These are phyloP conservation scores for Monosporascus sp. DNA, from an alignment of 2,329 filamentous ascomycete genomes.

Conservation along the genomic window DNA sequence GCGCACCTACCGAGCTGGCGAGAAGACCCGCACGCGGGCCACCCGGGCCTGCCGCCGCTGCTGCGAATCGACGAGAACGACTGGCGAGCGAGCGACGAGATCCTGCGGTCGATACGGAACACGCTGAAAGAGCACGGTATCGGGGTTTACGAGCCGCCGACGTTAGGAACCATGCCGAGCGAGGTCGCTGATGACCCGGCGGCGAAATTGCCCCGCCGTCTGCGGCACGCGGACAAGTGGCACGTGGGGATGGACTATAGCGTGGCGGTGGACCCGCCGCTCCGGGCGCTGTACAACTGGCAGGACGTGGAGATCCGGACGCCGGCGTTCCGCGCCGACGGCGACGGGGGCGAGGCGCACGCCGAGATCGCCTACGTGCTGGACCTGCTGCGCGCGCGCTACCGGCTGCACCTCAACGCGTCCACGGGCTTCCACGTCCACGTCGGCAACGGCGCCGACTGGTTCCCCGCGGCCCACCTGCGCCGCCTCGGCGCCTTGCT, in stretches of 20 bases:
- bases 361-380: slow-evolving; percentile 25
- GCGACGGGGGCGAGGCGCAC: slow-evolving; percentile 18
- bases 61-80: neutral
- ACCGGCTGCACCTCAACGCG: slow-evolving; percentile 27
- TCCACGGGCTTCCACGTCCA: slow-evolving; percentile 32
- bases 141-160: neutral
- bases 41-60: neutral
- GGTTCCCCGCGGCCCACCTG: slow-evolving; percentile 21
- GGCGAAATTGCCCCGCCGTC: neutral
- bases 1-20: neutral
- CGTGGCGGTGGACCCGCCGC: slow-evolving; percentile 4
- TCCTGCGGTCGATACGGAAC: neutral
- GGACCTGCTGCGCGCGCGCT: slow-evolving; percentile 24
- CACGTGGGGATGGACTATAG: slow-evolving; percentile 5
- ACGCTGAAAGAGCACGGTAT: neutral
- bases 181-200: neutral
- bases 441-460: slow-evolving; percentile 27
- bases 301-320: slow-evolving; percentile 26
- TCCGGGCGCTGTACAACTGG: slow-evolving; percentile 16
- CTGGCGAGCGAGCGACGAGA: neutral
- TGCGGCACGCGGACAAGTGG: slow-evolving; percentile 12
- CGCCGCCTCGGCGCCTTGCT: slow-evolving; percentile 26
- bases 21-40: neutral
- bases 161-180: neutral
- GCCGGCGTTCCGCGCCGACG: slow-evolving; percentile 26